Evolutionary conservation across 208 protist species (phyloP), one percentile per base, ranked within the genome.

Genomic region (Phytomonas sp.): DNA sequence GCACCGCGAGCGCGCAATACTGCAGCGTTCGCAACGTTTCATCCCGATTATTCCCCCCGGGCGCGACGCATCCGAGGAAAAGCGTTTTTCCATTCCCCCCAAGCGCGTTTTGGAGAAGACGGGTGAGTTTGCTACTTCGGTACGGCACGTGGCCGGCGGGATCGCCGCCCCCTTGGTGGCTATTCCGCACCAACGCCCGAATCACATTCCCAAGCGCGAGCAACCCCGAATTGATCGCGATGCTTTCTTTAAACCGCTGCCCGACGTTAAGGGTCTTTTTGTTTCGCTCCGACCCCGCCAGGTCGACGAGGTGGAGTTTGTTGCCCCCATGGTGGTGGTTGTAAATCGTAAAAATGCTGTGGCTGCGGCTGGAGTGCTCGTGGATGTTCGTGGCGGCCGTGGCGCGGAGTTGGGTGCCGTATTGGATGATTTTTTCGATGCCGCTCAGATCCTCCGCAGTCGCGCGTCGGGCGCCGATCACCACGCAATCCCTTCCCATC

Each of bases 161-260:
- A 43, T 37, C 36, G 29, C 23, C 34, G 9, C 8, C 63, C 0
- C 40, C 36, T 26, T 26, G 34, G 6, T 63, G 61, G 53, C 84
- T 68, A 69, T 84, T 87, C 34, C 92, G 84, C 51, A 80, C 81
- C 29, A 97, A 79, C 0, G 87, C 89, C 23, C 82, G 84, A 70
- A 98, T 98, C n/a, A 98, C 96, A 69, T 97, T 98, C 28, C 94
- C 93, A 26, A 98, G 74, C 4, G 93, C 94, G 13, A 97, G 81
- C 20, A 98, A 77, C 0, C 91, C 93, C 0, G 81, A 83, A 79
- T 98, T 98, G 79, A 98, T 98, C 62, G 78, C 84, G 67, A 97
- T 87, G 63, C 88, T 95, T 71, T 98, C 94, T 78, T 97, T 89
- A 43, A 98, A 86, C 8, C 96, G 88, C 33, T 82, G 37, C 0